Percentiles rank a stretch among this genome's conserved stretches.
phyloP scores from a whole-genome alignment of 768 basidiomycete genomes.

The Lactarius sp. region DNA sequence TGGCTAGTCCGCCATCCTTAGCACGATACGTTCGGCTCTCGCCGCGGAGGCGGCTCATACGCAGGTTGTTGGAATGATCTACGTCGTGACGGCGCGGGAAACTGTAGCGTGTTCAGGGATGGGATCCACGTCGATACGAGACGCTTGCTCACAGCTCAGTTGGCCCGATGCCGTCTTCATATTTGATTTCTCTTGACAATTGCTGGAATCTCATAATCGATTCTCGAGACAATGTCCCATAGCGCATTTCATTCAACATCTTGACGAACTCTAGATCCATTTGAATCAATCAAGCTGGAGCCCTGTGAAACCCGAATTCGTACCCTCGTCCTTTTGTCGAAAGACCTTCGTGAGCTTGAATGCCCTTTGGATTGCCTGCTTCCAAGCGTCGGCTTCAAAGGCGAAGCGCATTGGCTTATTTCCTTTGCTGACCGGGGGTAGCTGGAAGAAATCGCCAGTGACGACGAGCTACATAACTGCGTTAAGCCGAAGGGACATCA shows the following conservation, averaged over 20 bases:
- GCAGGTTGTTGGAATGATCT: constrained; percentile 69
- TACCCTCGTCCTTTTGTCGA: constrained; percentile 87
- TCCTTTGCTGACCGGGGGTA: constrained; percentile 83
- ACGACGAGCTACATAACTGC: constrained; percentile 60
- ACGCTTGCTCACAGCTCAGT: constrained; percentile 73
- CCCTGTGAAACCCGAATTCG: constrained; percentile 26
- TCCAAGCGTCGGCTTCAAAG: constrained; percentile 85
- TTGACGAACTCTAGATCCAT: constrained; percentile 69
- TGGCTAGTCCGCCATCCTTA: constrained; percentile 55
- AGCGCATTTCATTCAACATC: constrained; percentile 99
- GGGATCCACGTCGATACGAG: not conserved
- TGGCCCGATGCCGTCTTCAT: constrained; percentile 76
- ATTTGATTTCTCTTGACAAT: constrained; percentile 65
- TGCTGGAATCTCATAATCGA: constrained; percentile 69
- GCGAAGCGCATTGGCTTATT: constrained; percentile 69
- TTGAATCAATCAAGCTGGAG: constrained; percentile 7
- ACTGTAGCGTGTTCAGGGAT: constrained; percentile 36
- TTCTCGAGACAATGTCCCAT: constrained; percentile 58
- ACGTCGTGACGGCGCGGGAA: constrained; percentile 93
- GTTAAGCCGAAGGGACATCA: not conserved
- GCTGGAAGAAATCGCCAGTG: constrained; percentile 97
- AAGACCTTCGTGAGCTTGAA: constrained; percentile 96
- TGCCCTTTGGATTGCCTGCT: constrained; percentile 63
- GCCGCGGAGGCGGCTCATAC: constrained; percentile 58
- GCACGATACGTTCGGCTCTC: constrained; percentile 51